Conservation (phyloP, 306 rosid species). For the Inga oerstediana region DNA sequence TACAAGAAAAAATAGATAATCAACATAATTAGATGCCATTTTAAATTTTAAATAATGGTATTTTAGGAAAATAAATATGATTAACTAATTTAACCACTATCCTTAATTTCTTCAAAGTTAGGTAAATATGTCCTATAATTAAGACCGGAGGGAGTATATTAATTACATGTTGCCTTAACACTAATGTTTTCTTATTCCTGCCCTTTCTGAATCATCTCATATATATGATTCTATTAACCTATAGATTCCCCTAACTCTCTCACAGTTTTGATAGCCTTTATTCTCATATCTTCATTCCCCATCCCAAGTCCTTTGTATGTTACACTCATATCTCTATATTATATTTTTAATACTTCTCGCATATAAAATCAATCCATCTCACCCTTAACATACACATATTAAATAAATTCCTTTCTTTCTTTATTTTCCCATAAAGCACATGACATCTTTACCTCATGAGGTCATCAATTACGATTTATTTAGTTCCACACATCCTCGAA, state of each 20-base stretch:
- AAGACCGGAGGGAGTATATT: no score
- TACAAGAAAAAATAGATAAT: no score
- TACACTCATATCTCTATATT: background rate
- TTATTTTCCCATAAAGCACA: background rate
- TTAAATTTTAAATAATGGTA: no score
- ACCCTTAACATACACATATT: background rate
- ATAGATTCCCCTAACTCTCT: conserved; percentile 44
- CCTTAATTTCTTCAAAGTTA: no score
- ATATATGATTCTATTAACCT: conserved; percentile 44
- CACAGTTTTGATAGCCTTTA: conserved; percentile 26
- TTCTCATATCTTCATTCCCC: conserved; percentile 28
- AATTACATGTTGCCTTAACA: background rate
- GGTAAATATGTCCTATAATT: no score
- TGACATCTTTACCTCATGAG: background rate
- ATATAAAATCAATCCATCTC: background rate
- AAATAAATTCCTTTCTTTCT: background rate
- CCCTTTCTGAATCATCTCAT: conserved; percentile 20
- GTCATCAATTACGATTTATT: background rate
- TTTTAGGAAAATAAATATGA: no score
- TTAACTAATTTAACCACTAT: no score
- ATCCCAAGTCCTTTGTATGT: background rate
- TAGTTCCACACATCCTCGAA: background rate
- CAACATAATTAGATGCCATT: no score
- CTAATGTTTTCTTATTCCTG: conserved; percentile 12
- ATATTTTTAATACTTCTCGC: background rate